These are phyloP conservation scores for Candida ficus DNA, from an alignment of 805 yeast species.

Conservation along the genomic window DNA sequence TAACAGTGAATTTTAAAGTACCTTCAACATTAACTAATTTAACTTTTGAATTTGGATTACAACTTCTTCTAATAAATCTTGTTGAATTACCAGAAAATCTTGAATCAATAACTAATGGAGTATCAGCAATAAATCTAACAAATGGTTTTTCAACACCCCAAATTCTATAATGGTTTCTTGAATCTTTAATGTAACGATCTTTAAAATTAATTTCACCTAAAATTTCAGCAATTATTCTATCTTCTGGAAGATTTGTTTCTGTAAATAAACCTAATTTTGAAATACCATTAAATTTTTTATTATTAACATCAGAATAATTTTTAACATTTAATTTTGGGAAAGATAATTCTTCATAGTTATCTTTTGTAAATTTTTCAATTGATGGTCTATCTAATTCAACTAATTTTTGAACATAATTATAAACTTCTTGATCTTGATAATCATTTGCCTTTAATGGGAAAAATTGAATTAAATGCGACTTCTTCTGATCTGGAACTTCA, in stretches of 20 bases:
- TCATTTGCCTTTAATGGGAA: constrained; percentile 31
- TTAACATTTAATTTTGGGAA: constrained; percentile 42
- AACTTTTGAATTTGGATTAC: constrained; percentile 71
- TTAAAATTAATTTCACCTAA: constrained; percentile 71
- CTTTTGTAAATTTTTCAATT: constrained; percentile 20
- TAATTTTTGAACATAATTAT: constrained; percentile 39
- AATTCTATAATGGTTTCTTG: constrained; percentile 68
- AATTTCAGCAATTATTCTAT: constrained; percentile 52
- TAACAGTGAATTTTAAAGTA: constrained; percentile 50
- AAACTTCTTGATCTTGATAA: constrained; percentile 38
- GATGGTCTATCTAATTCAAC: constrained; percentile 4
- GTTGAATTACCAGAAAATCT: constrained; percentile 72
- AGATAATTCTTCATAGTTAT: constrained; percentile 21
- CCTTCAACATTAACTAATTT: constrained; percentile 36
- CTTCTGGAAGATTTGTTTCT: constrained; percentile 33
- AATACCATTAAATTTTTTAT: constrained; percentile 55
- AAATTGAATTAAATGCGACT: constrained; percentile 29
- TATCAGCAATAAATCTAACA: constrained; percentile 49
- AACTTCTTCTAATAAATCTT: constrained; percentile 69
- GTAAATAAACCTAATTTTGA: constrained; percentile 61
- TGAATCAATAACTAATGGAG: constrained; percentile 72
- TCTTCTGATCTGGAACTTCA: constrained; percentile 30
- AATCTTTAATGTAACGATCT: constrained; percentile 55
- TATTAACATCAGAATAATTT: constrained; percentile 52
- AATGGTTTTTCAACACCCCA: constrained; percentile 67